Conservation (phyloP, 116 monocot species). For the Papilionanthe hybrid region DNA sequence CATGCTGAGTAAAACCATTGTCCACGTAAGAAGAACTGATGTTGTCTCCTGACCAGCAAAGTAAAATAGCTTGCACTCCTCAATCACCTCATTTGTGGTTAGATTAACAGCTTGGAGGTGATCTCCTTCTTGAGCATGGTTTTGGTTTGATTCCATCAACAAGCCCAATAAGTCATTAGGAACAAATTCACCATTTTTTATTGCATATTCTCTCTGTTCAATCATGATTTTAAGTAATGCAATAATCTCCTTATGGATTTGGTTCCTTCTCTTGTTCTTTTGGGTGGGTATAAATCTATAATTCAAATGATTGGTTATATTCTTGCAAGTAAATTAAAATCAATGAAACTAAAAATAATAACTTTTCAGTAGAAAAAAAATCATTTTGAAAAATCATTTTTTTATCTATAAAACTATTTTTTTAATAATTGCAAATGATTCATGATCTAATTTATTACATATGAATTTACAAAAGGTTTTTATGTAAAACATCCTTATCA, state of each 20-base stretch:
- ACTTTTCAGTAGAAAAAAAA: background rate
- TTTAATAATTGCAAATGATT: too few species aligned
- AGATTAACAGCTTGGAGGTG: slow-evolving; percentile 2
- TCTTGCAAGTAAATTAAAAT: background rate
- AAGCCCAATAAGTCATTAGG: slow-evolving; percentile 36
- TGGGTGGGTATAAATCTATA: slow-evolving; percentile 29
- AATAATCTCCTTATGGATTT: slow-evolving; percentile 16
- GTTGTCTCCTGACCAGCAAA: slow-evolving; percentile 47
- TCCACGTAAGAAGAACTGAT: slow-evolving; percentile 32
- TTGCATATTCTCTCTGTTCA: slow-evolving; percentile 16
- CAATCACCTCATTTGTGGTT: slow-evolving; percentile 44
- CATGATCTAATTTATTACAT: too few species aligned
- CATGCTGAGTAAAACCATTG: slow-evolving; percentile 26
- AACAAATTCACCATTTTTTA: slow-evolving; percentile 7
- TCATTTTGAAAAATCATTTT: too few species aligned
- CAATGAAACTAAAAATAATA: background rate
- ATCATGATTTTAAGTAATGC: slow-evolving; percentile 18
- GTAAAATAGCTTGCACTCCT: slow-evolving; percentile 54
- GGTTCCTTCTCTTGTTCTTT: slow-evolving; percentile 17
- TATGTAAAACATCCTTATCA: too few species aligned
- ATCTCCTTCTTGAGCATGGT: slow-evolving; percentile 3
- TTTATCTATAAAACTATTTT: too few species aligned
- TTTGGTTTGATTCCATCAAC: slow-evolving; percentile 31
- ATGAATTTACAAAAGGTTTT: too few species aligned
- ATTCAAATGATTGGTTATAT: background rate